Conservation (phyloP, 148 eudicot species). For the Nepenthes mirabilis region DNA sequence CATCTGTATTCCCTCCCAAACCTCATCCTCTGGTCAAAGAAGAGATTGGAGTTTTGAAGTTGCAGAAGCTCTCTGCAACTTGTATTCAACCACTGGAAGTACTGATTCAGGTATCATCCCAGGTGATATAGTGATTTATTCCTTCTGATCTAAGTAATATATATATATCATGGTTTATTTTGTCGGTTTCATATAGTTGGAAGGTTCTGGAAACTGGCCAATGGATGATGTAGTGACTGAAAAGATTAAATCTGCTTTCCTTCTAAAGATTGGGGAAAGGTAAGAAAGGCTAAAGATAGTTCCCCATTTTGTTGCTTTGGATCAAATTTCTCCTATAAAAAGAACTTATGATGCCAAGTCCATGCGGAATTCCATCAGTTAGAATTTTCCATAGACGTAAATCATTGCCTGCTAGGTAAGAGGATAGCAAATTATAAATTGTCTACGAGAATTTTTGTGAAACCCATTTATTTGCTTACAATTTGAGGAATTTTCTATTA, state of each 20-base stretch:
- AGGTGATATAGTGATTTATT: neutral
- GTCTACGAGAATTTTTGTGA: no score
- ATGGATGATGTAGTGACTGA: constrained; percentile 80
- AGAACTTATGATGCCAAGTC: no score
- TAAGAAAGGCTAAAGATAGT: constrained; percentile 14
- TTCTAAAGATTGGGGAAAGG: constrained; percentile 90
- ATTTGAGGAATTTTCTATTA: no score
- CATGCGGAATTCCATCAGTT: no score
- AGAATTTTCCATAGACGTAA: no score
- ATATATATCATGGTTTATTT: constrained; percentile 1
- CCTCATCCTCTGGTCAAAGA: constrained; percentile 72
- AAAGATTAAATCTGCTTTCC: constrained; percentile 89
- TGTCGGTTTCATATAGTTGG: constrained; percentile 39
- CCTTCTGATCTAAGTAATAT: neutral
- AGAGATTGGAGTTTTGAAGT: constrained; percentile 18
- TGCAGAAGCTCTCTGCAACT: constrained; percentile 38
- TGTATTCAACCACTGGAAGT: constrained; percentile 78
- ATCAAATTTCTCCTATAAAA: no score
- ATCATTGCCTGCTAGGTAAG: no score
- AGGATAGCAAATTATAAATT: no score
- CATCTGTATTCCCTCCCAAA: constrained; percentile 74
- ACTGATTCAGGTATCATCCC: constrained; percentile 58
- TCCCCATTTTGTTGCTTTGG: neutral
- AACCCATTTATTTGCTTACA: no score
- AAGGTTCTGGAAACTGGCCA: constrained; percentile 99